Evolutionary conservation across 1,284 basidiomycete genomes (phyloP).

Genomic region (Pholiota adiposa): DNA sequence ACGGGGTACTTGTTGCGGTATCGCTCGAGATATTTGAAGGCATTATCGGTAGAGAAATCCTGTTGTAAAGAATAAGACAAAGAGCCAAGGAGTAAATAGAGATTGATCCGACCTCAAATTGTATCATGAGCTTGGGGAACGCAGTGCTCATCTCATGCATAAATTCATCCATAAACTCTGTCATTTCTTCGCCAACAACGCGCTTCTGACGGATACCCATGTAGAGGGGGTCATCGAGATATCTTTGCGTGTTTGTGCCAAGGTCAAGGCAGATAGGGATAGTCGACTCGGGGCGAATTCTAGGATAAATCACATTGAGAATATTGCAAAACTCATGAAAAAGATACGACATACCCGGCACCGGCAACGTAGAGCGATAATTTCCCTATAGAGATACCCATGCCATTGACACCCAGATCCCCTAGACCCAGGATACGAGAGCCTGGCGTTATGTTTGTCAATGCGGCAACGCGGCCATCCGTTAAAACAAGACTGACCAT

Average conservation of each 20-base stretch:
- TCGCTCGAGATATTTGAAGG: constrained; percentile 80
- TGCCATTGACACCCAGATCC: constrained; percentile 86
- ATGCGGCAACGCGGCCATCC: constrained; percentile 6
- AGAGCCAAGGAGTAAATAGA: not conserved
- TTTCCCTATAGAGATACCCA: constrained; percentile 95
- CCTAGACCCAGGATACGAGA: constrained; percentile 93
- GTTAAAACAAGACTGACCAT: constrained; percentile 53
- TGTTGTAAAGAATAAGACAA: constrained; percentile 27
- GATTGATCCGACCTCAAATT: constrained; percentile 75
- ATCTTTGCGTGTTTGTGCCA: constrained; percentile 86
- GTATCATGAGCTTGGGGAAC: constrained; percentile 87
- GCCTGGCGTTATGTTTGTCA: constrained; percentile 41
- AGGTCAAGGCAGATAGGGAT: constrained; percentile 88
- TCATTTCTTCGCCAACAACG: constrained; percentile 66
- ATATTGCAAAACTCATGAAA: not conserved
- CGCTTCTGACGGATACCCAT: constrained; percentile 82
- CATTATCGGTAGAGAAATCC: constrained; percentile 89
- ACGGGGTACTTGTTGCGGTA: constrained; percentile 79
- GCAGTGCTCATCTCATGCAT: constrained; percentile 78
- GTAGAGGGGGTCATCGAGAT: constrained; percentile 89
- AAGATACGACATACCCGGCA: constrained; percentile 59
- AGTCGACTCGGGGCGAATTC: constrained; percentile 84
- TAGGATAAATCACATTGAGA: constrained; percentile 33
- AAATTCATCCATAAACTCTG: constrained; percentile 91
- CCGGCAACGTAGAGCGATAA: constrained; percentile 91